Percentiles rank a stretch among this genome's conserved stretches.
phyloP scores from a whole-genome alignment of 2,329 filamentous ascomycete species.

The Zelopaecilomyces penicillatus region DNA sequence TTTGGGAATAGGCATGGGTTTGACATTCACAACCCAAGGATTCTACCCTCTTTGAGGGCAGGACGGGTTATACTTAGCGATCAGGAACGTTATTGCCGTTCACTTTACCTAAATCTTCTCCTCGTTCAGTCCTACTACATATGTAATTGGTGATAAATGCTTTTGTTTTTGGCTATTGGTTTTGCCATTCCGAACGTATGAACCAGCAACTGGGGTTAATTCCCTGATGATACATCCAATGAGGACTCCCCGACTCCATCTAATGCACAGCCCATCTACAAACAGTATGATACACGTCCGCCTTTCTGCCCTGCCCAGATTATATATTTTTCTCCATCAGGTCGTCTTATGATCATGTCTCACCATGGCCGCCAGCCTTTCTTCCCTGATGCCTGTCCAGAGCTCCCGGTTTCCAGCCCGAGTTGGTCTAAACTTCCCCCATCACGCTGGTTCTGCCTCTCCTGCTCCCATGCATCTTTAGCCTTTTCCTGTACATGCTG shows the following conservation, averaged over 20 bases:
- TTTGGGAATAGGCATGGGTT: too few relatives aligned
- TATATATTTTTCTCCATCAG: not conserved
- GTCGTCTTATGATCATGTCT: constrained; percentile 8
- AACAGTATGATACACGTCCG: constrained; percentile 30
- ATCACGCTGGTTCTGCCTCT: constrained; percentile 41
- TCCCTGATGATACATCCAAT: constrained; percentile 24
- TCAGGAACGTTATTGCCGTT: too few relatives aligned
- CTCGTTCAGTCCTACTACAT: too few relatives aligned
- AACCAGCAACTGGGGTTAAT: constrained; percentile 8
- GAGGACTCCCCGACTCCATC: constrained; percentile 32
- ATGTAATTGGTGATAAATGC: too few relatives aligned
- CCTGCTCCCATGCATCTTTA: constrained; percentile 36
- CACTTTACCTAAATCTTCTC: too few relatives aligned
- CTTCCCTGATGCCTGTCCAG: constrained; percentile 26
- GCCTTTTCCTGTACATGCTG: constrained; percentile 29
- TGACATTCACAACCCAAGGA: too few relatives aligned
- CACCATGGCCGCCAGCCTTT: constrained; percentile 41
- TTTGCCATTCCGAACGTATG: too few relatives aligned
- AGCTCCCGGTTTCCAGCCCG: constrained; percentile 27
- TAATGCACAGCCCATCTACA: constrained; percentile 38
- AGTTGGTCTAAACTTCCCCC: constrained; percentile 45
- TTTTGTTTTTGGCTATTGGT: too few relatives aligned
- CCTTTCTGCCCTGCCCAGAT: constrained; percentile 6
- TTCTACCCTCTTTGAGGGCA: too few relatives aligned
- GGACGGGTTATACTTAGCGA: too few relatives aligned